Evolutionary conservation across 441 rosid genomes (phyloP).

Genomic region (Populus trichocarpa): DNA sequence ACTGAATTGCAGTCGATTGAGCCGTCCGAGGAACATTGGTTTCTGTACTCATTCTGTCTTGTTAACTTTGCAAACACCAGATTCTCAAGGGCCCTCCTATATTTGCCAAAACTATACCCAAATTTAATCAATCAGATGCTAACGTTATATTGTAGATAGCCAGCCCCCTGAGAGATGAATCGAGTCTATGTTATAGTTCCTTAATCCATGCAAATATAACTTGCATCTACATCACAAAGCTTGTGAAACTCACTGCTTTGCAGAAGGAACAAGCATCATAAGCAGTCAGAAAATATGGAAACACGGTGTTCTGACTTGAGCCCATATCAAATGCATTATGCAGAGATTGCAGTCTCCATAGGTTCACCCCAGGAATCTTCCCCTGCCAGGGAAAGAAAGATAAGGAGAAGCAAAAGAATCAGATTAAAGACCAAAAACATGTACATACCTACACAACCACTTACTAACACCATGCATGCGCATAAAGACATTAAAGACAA

Average conservation of each 20-base stretch:
- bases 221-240: neutral
- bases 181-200: neutral
- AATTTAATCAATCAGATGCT: neutral
- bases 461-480: too few species aligned
- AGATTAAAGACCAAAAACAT: neutral
- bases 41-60: slow-evolving; percentile 24
- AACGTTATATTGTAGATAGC: neutral
- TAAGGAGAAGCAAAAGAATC: neutral
- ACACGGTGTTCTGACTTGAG: neutral
- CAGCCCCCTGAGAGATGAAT: neutral
- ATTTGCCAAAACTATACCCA: neutral
- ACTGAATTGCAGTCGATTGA: slow-evolving; percentile 5
- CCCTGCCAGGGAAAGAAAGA: slow-evolving; percentile 3
- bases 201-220: neutral
- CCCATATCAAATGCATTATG: neutral
- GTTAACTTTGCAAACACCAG: slow-evolving; percentile 1
- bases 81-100: slow-evolving; percentile 2
- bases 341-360: neutral
- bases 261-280: slow-evolving; percentile 3
- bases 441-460: neutral
- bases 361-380: slow-evolving; percentile 23
- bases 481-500: too few species aligned
- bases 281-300: neutral
- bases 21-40: neutral
- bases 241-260: neutral